Percentiles rank a stretch among this genome's conserved stretches.
These are phyloP conservation scores for Sporothrix protearum DNA, from an alignment of 2,329 filamentous ascomycete species.

Conservation along the genomic window DNA sequence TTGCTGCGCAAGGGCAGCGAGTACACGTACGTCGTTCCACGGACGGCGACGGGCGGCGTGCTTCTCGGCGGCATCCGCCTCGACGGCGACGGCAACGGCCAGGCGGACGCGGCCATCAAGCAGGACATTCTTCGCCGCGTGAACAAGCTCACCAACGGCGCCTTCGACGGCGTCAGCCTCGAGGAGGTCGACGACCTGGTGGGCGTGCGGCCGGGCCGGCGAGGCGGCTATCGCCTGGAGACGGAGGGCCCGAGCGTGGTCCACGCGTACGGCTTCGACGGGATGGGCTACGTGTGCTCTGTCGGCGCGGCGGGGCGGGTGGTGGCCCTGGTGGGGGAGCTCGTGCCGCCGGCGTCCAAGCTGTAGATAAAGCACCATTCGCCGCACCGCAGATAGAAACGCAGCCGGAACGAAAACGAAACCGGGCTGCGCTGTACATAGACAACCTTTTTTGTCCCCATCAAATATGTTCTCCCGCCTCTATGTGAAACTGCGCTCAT, in stretches of 20 bases:
- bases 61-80: slow-evolving; percentile 1
- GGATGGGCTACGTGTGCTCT: slow-evolving; percentile 17
- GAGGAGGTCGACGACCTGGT: slow-evolving; percentile 15
- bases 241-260: slow-evolving; percentile 4
- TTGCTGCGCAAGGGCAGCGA: slow-evolving; percentile 16
- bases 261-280: slow-evolving; percentile 19
- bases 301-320: slow-evolving; percentile 17
- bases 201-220: slow-evolving; percentile 11
- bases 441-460: neutral
- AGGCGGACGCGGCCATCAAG: neutral
- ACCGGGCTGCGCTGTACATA: neutral
- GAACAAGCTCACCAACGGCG: slow-evolving; percentile 10
- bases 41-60: slow-evolving; percentile 10
- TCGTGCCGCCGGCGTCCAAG: neutral
- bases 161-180: slow-evolving; percentile 8
- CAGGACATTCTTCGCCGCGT: slow-evolving; percentile 6
- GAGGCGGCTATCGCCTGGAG: slow-evolving; percentile 14
- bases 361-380: neutral
- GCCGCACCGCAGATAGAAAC: slow-evolving; percentile 4
- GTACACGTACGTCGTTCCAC: slow-evolving; percentile 19
- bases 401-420: neutral
- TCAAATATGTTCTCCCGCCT: neutral
- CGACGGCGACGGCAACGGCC: neutral
- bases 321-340: slow-evolving; percentile 6
- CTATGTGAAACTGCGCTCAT: neutral